Evolutionary conservation across 2,329 filamentous ascomycete species (phyloP), one percentile per base, ranked within the genome.

Genomic region (Xylaria hypoxylon): DNA sequence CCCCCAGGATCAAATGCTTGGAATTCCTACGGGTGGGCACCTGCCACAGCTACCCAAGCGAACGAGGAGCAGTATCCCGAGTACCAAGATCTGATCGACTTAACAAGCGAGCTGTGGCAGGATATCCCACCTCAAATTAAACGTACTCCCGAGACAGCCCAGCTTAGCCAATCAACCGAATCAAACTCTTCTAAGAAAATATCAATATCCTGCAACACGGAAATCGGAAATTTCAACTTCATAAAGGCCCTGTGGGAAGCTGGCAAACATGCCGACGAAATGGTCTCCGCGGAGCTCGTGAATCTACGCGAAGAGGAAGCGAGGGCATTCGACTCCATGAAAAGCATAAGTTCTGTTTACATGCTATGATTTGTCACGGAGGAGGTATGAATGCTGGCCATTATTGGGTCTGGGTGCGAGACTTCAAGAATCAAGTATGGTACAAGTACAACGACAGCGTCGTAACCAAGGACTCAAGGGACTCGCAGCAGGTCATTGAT

Each of bases 351-450:
- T 99, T 98, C 77, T 89, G 89, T 15, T 86, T 99, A 4, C 94
- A 97, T 72, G 93, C 95, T 0, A 92, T 97, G 35, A 97, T 99
- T 75, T 95, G 97, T 73, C 96, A 99, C 77, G 90, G 91, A 22
- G 92, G 92, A 35, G 83, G 84, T 72, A 85, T 90, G 45, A 86
- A 84, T 50, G 90, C 90, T 51, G 96, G 96, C 0, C 96, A 99
- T 79, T 99, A 98, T 80, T 97, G 93, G 90, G 93, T 97, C 50
- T 97, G 94, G 86, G 96, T 99, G 70, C 92, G 90, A 75, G 96
- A 98, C 80, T 97, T 97, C 78, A 87, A 90, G 70, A 87, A 88
- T 52, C 81, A 89, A 40, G 83, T 94, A 22, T 99, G 96, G 94
- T 90, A 94, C 64, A 93, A 92, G 75, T 99, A 97, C 83, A 99